Evolutionary conservation across 768 basidiomycete genomes (phyloP), one percentile per base, ranked within the genome.

Genomic region (Mycena haematopus): DNA sequence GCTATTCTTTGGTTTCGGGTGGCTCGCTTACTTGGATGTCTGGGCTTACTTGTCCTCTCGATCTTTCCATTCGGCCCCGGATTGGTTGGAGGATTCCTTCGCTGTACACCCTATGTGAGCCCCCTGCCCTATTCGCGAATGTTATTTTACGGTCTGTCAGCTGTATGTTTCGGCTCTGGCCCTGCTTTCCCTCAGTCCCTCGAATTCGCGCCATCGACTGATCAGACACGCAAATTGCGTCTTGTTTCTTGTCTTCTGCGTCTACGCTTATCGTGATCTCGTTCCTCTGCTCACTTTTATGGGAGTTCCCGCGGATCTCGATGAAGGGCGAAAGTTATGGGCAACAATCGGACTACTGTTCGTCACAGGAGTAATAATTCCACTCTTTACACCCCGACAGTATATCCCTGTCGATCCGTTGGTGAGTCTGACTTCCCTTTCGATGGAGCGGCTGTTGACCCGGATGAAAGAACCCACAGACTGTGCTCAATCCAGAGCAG

Each of bases 241-340:
- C 1, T 66, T 78, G 19, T 52, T 79, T 44, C 77, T 59, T 52
- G 73, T 68, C 61, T 76, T 65, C 77, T 65, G 58, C 1, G 76
- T 87, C 0, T 90, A 84, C 69, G 69, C 72, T 22, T 86, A 86
- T 69, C 79, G 87, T 24, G 82, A 86, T 67, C 52, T 90, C 5
- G 85, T 81, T 75, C 88, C 89, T 8, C 70, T 90, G 6, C 77
- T 80, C 14, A 88, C 84, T 1, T 86, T 75, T 70, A 75, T 75
- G 4, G 69, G 80, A 21, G 22, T 50, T 7, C 86, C 87, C 5
- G 63, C 73, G 29, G 89, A 91, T 65, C 68, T 71, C 3, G 69
- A 66, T 3, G 82, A 83, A 65, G 82, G 84, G 17, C 50, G 68
- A 25, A 52, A 82, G 36, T 71, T 88, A 22, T 89, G 87, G 87